Conservation (phyloP, 805 yeast genomes). For the Brettanomyces sp. region DNA sequence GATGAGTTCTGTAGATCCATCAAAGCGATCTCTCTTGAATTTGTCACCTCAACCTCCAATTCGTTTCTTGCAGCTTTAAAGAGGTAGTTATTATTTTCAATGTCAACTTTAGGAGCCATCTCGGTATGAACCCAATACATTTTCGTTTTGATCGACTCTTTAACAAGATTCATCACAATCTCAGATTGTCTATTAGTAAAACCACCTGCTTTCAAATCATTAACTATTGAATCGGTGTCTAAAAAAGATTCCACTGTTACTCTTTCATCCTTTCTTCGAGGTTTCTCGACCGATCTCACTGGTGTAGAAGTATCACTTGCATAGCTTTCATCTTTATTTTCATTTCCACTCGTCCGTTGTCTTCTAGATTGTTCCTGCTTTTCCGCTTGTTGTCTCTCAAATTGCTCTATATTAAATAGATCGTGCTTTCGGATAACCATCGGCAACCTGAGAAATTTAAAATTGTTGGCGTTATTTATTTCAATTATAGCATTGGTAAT, state of each 20-base stretch:
- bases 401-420: constrained; percentile 2
- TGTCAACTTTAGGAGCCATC: constrained; percentile 50
- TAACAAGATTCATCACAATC: constrained; percentile 39
- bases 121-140: constrained; percentile 38
- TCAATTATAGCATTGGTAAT: constrained; percentile 20
- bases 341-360: not conserved
- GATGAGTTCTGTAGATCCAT: constrained; percentile 58
- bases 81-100: constrained; percentile 80
- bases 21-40: constrained; percentile 60
- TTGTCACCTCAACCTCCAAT: constrained; percentile 65
- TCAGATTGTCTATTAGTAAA: constrained; percentile 56
- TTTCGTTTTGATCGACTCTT: constrained; percentile 24
- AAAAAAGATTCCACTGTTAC: constrained; percentile 30
- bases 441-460: constrained; percentile 1
- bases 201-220: constrained; percentile 44
- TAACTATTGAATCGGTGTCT: constrained; percentile 55
- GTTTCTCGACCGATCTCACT: not conserved
- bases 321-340: not conserved
- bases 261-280: constrained; percentile 7
- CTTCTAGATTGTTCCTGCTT: not conserved
- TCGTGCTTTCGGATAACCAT: not conserved
- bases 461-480: constrained; percentile 17
- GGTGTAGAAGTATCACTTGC: not conserved
- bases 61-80: constrained; percentile 92
- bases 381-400: not conserved